Conservation (phyloP, 225 moss, liverwort and hornwort species). For the Pseudisothecium myosuroides region DNA sequence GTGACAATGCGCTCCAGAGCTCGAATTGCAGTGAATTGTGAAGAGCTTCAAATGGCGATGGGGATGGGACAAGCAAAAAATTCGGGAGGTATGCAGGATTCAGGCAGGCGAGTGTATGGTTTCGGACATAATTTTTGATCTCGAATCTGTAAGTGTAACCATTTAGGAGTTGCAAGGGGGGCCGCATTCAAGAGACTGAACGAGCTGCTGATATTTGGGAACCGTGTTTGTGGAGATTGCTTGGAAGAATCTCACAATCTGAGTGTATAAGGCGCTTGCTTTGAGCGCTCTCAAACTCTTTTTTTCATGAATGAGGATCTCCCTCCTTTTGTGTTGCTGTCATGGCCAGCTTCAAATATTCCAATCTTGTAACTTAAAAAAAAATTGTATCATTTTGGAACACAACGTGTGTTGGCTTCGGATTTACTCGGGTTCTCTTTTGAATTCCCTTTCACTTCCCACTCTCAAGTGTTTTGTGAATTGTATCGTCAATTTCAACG, state of each 20-base stretch:
- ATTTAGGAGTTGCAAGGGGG: neutral
- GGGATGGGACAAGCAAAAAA: neutral
- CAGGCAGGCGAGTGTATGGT: conserved; percentile 7
- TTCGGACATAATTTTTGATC: conserved; percentile 17
- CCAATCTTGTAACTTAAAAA: neutral
- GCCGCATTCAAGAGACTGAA: neutral
- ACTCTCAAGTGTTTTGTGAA: neutral
- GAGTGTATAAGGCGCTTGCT: neutral
- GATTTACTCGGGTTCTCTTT: no score
- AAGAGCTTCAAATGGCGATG: neutral
- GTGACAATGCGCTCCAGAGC: neutral
- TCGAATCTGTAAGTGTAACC: neutral
- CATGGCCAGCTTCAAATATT: neutral
- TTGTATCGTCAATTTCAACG: neutral
- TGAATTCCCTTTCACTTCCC: neutral
- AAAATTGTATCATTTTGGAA: neutral
- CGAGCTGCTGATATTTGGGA: neutral
- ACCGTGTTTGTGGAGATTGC: neutral
- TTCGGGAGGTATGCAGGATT: neutral
- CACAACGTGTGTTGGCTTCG: neutral
- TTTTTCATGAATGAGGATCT: conserved; percentile 10
- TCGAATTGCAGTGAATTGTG: neutral
- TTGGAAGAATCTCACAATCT: neutral
- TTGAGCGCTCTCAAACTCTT: neutral
- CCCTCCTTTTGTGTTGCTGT: neutral